phyloP scores from a whole-genome alignment of 345 rosid genomes.

The Populus tremula region DNA sequence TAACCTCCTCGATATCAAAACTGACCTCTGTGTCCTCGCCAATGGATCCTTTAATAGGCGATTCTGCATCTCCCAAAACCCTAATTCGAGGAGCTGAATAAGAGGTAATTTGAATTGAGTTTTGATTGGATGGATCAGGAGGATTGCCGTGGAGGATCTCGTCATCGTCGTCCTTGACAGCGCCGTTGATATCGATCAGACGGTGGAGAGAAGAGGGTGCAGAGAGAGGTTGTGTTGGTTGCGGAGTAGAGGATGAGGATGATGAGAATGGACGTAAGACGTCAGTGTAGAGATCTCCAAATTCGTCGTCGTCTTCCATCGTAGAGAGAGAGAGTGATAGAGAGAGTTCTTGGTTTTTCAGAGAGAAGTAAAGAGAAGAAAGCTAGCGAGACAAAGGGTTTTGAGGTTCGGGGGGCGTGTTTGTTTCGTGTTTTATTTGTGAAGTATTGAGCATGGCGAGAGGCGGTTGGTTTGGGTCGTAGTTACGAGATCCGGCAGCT shows the following conservation, averaged over 20 bases:
- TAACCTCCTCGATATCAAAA: constrained; percentile 82
- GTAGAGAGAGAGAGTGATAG: not conserved
- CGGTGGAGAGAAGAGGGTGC: constrained; percentile 30
- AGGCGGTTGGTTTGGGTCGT: not conserved
- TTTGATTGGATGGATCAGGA: constrained; percentile 14
- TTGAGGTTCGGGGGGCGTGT: not conserved
- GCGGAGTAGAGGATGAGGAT: constrained; percentile 31
- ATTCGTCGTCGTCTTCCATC: constrained; percentile 99
- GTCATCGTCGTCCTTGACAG: constrained; percentile 20
- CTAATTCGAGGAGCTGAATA: constrained; percentile 38
- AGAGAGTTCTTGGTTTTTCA: not conserved
- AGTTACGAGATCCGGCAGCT: too few relatives aligned
- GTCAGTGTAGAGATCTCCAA: constrained; percentile 97
- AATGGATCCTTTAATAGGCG: constrained; percentile 15
- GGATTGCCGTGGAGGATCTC: constrained; percentile 11
- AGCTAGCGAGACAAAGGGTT: constrained; percentile 1
- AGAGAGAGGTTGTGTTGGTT: constrained; percentile 23
- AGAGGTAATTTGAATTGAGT: constrained; percentile 6
- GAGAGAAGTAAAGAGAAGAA: not conserved
- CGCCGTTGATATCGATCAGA: constrained; percentile 62
- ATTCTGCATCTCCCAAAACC: constrained; percentile 40
- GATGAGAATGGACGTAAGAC: constrained; percentile 57
- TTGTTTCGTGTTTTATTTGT: not conserved
- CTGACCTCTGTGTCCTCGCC: constrained; percentile 31
- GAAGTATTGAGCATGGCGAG: not conserved